phyloP scores from a whole-genome alignment of 441 rosid species.

The Gossypium davidsonii region DNA sequence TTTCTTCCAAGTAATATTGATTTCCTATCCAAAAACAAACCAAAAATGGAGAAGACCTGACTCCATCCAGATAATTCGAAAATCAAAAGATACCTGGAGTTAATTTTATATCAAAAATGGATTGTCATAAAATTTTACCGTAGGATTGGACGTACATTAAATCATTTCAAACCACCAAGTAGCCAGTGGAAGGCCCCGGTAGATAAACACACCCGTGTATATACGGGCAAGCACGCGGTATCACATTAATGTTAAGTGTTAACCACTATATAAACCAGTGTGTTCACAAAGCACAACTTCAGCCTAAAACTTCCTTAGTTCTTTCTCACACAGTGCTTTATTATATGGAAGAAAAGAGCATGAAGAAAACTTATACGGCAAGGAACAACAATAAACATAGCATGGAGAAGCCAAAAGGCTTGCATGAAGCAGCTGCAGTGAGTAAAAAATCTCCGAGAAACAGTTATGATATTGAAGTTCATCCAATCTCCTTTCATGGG shows the following conservation, averaged over 20 bases:
- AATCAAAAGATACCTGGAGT: too few relatives aligned
- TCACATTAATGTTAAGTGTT: background rate
- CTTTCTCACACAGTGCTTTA: background rate
- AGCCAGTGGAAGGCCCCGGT: background rate
- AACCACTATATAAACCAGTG: background rate
- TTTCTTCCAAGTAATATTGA: background rate
- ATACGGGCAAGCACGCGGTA: background rate
- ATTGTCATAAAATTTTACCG: too few relatives aligned
- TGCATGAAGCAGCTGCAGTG: background rate
- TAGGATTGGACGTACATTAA: background rate
- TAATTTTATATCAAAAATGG: too few relatives aligned
- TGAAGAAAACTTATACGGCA: background rate
- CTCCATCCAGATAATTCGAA: too few relatives aligned
- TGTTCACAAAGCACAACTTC: background rate
- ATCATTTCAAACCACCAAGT: background rate
- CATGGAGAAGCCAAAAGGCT: background rate
- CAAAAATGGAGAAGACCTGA: background rate
- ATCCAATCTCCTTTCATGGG: background rate
- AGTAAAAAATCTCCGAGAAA: background rate
- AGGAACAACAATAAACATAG: background rate
- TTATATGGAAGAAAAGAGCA: background rate
- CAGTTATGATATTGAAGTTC: background rate
- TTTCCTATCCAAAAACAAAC: background rate
- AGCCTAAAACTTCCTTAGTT: too few relatives aligned
- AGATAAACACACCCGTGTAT: background rate